Base-by-base conservation (phyloP, 1,139 yeast genomes). In the Yamadazyma aaseri region DNA sequence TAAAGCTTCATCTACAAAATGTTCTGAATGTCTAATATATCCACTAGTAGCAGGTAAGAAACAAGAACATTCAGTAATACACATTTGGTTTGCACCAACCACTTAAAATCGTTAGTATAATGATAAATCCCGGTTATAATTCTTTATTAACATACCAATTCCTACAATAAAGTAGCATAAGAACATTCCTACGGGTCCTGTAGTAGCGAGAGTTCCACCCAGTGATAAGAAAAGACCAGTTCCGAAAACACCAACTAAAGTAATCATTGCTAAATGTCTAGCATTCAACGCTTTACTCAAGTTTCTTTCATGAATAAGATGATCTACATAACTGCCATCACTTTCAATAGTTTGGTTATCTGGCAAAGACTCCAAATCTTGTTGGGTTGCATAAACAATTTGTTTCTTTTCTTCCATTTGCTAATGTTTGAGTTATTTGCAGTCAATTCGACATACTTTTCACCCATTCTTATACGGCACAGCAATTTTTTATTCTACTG, bases 161-260 rank as follows among this genome's bases (percentile, higher is more conserved):
- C 73, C 73, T 13, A 67, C 68, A 38, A 66, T 54, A 47, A 60
- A 60, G 48, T 46, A 63, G 42, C 74, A 79, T 34, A 81, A 69
- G 20, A 81, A 60, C 33, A 79, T 55, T 26, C 81, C 71, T 6
- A 80, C 87, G 5, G 90, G 89, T 22, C 90, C 90, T 10, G 70
- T 72, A 8, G 63, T 65, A 35, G 72, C 65, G 42, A 86, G 63
- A 3, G 83, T 81, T 32, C 75, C 71, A 18, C 95, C 95, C 37
- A 82, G 75, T 34, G 86, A 81, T 6, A 86, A 85, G 49, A 71
- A 71, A 35, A 73, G 56, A 50, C 78, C 78, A 6, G 78, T 61
- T 36, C 65, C 63, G 35, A 67, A 66, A 32, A 63, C 52, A 20
- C 72, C 72, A 18, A 70, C 72, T 33, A 67, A 56, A 30, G 73